Evolutionary conservation across 2,329 filamentous ascomycete genomes (phyloP), one percentile per base, ranked within the genome.

Genomic region (Pseudogymnoascus sp.): DNA sequence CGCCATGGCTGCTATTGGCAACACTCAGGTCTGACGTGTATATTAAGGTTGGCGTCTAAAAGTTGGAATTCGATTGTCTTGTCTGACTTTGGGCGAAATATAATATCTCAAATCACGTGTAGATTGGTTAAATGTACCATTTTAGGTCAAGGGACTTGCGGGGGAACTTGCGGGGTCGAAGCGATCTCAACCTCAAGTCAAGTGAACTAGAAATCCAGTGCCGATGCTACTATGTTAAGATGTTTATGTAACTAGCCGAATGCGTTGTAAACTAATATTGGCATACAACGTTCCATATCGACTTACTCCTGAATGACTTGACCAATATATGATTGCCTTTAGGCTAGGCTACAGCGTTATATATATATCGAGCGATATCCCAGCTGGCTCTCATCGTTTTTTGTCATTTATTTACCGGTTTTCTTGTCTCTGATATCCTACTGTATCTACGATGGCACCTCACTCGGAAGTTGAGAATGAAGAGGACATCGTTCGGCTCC

Each of bases 401-500:
- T 33, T 21, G 29, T 33, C 10, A 13, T 33, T 33, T 33, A 11
- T 53, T 33, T 56, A 19, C 11, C 26, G 15, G 7, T 17, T 53
- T 53, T 31, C 4, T 19, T 3, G 6, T 56, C n/a, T 56, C n/a
- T 56, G 5, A 56, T 56, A 50, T 17, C 23, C 17, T 10, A 1
- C 15, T 4, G 17, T 53, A 53, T 33, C 11, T 62, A 62, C 15
- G n/a, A 65, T 65, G 63, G 63, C 63, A 50, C 50, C 63, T 26
- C 63, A 65, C 53, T 53, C 63, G 7, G 62, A 65, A 50, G 26
- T 33, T 37, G 29, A 63, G 23, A 40, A 35, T 56, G 29, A 50
- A 17, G 37, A 50, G 29, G 37, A 63, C 23, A 38, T 63, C 46
- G 67, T 66, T 26, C 67, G 66, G 19, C 65, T 72, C 19, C 68